Conservation (phyloP, 106 monocot species). For the Dioscorea zingiberensis region DNA sequence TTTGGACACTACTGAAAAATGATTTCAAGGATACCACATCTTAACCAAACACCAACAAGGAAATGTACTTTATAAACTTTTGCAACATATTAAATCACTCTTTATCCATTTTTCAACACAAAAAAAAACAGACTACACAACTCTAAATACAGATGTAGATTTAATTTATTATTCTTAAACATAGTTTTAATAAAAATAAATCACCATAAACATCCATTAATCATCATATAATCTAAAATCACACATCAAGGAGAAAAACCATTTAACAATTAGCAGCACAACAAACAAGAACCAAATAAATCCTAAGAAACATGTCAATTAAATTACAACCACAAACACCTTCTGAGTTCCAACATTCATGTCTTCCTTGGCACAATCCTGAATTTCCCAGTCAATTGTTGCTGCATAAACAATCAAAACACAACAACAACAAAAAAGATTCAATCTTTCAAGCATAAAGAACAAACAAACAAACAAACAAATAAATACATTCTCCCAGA, state of each 20-base stretch:
- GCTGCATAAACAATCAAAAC: slow-evolving; percentile 38
- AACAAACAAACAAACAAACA: neutral
- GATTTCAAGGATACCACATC: too few species aligned
- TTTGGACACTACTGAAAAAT: too few species aligned
- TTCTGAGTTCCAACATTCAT: neutral
- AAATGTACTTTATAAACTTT: too few species aligned
- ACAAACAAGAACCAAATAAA: neutral
- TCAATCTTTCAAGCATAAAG: neutral
- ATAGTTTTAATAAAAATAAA: too few species aligned
- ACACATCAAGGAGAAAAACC: neutral
- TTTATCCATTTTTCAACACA: too few species aligned
- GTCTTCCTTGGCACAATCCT: slow-evolving; percentile 69
- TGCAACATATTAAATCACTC: too few species aligned
- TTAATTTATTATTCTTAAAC: too few species aligned
- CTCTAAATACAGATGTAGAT: too few species aligned
- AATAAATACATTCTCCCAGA: slow-evolving; percentile 71
- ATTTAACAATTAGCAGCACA: neutral
- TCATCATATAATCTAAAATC: too few species aligned
- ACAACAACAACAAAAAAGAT: neutral
- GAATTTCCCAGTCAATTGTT: slow-evolving; percentile 80
- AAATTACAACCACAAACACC: neutral
- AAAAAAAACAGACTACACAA: too few species aligned
- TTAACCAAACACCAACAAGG: too few species aligned
- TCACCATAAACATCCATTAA: too few species aligned
- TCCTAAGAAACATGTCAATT: neutral